Conservation (phyloP, 345 rosid species). For the Dipteronia sinensis region DNA sequence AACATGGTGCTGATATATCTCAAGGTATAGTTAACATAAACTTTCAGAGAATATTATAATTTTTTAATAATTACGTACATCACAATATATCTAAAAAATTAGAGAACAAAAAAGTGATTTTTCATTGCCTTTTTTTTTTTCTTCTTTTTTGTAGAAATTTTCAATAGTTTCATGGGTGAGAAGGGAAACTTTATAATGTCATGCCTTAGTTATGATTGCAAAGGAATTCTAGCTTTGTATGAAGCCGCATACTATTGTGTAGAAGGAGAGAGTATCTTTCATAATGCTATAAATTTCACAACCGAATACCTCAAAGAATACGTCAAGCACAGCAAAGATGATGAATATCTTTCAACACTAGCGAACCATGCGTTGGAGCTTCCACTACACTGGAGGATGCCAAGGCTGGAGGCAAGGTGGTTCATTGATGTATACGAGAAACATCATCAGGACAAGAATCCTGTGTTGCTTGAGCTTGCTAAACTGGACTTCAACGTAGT, state of each 20-base stretch:
- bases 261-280: constrained; percentile 20
- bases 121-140: not conserved
- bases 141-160: constrained; percentile 17
- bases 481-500: constrained; percentile 46
- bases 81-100: too few species aligned
- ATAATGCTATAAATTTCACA: constrained; percentile 25
- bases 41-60: too few species aligned
- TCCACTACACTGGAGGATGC: constrained; percentile 49
- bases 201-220: too few species aligned
- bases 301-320: constrained; percentile 2
- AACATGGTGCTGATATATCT: constrained; percentile 28
- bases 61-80: too few species aligned
- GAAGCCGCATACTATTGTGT: constrained; percentile 24
- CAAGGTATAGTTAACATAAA: too few species aligned
- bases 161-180: constrained; percentile 17
- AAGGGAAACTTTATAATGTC: constrained; percentile 13
- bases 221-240: constrained; percentile 18
- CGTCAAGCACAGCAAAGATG: not conserved
- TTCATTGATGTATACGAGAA: constrained; percentile 39
- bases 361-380: constrained; percentile 37
- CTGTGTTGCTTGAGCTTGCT: constrained; percentile 44
- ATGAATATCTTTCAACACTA: constrained; percentile 15
- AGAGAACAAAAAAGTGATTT: too few species aligned
- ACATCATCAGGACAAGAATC: constrained; percentile 18
- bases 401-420: constrained; percentile 52